Evolutionary conservation across 78 protist species (phyloP), one percentile per base, ranked within the genome.

Genomic region (Isochrysis galbana): DNA sequence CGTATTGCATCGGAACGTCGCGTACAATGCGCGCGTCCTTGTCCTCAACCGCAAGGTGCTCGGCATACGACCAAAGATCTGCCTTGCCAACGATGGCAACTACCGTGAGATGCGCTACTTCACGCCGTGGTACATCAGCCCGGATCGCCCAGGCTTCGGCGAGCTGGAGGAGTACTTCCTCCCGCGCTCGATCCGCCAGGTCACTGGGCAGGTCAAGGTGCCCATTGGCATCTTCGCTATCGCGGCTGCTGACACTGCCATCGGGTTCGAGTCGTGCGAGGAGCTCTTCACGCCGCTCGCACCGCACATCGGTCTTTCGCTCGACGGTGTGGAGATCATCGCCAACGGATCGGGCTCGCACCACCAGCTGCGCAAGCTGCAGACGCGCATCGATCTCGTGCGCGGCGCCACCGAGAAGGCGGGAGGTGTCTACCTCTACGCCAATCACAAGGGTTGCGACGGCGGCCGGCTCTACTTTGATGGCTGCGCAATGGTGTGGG

Each of bases 41-140:
- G 1, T 93, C 17, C 70, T 77, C 45, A 74, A 96, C 93, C 17
- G 67, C 0, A 26, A 42, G 45, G 83, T 97, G 38, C 39, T 96
- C 3, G 61, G 95, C 45, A 94, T 97, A 10, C 95, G 96, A 36
- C 98, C 98, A n/a, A 97, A 97, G 87, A 67, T 96, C 74, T 91
- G 44, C 88, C 45, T 96, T 74, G 97, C 97, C 41, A 78, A 88
- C 84, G 98, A 96, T 78, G 98, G 98, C 67, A 97, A 97, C 89
- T 97, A 97, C 94, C 91, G 98, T 17, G 98, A 97, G 91, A 45
- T 34, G 45, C 91, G 98, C 42, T 97, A 95, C 94, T 97, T 97
- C 47, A 91, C 96, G 14, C 93, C 97, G 5, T 97, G 98, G 98
- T 21, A 29, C 23, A 44, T 84, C 67, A 41, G 46, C 47, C 72